Percentiles rank a stretch among this genome's conserved stretches.
These are phyloP conservation scores for Gossypium aridum DNA, from an alignment of 441 rosid genomes.

Conservation along the genomic window DNA sequence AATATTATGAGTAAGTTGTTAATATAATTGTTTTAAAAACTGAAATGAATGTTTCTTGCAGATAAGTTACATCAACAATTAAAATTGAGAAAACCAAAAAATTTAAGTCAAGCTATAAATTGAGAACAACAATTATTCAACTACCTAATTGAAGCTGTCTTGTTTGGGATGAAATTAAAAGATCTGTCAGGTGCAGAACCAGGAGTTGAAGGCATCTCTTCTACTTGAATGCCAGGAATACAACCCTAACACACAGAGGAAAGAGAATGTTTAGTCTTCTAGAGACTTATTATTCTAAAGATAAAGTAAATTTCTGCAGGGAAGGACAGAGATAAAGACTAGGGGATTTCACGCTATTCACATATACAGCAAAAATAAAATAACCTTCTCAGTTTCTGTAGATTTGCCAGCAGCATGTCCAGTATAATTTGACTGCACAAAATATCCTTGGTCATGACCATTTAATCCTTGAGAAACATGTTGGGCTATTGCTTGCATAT, in stretches of 20 bases:
- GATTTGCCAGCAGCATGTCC: constrained; percentile 34
- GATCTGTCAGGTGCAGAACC: constrained; percentile 38
- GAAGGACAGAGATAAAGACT: background rate
- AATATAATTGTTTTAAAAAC: background rate
- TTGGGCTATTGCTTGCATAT: constrained; percentile 26
- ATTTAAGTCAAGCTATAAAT: background rate
- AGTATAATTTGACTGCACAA: constrained; percentile 39
- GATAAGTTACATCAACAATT: background rate
- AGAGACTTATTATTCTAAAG: background rate
- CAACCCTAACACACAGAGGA: constrained; percentile 25
- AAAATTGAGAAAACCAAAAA: constrained; percentile 1
- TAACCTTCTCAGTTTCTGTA: constrained; percentile 44
- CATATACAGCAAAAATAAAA: background rate
- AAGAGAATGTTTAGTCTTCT: background rate
- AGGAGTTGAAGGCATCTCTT: constrained; percentile 28
- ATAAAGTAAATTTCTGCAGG: background rate
- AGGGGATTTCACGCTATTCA: background rate
- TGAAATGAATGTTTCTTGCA: background rate
- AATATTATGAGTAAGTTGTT: background rate
- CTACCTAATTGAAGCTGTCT: constrained; percentile 51
- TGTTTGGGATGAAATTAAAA: constrained; percentile 31
- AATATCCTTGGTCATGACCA: constrained; percentile 28
- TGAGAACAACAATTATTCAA: constrained; percentile 5
- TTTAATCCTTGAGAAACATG: constrained; percentile 35
- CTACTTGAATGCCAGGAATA: constrained; percentile 32